Conservation (phyloP, 2,329 filamentous ascomycete genomes). For the Ceratocystiopsis brevicomis region DNA sequence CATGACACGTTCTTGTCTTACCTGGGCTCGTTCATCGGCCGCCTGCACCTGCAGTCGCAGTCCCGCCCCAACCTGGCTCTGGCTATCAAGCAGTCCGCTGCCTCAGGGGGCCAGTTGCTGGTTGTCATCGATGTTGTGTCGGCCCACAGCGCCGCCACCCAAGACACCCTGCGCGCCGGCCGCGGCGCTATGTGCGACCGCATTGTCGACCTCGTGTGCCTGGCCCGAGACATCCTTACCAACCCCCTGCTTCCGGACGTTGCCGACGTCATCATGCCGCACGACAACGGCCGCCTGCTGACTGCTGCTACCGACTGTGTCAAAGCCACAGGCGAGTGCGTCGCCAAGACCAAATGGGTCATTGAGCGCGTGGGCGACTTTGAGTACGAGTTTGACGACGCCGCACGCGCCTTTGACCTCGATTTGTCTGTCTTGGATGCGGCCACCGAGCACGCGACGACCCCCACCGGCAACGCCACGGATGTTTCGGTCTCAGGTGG, state of each 20-base stretch:
- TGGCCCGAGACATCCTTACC: slow-evolving; percentile 61
- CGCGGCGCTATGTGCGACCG: slow-evolving; percentile 61
- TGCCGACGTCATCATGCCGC: slow-evolving; percentile 62
- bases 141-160: slow-evolving; percentile 52
- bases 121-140: slow-evolving; percentile 67
- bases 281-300: slow-evolving; percentile 58
- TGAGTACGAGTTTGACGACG: slow-evolving; percentile 55
- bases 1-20: slow-evolving; percentile 83
- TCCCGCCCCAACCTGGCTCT: slow-evolving; percentile 66
- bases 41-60: slow-evolving; percentile 77
- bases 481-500: too few species aligned
- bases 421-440: slow-evolving; percentile 36
- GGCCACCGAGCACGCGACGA: slow-evolving; percentile 16
- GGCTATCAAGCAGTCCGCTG: slow-evolving; percentile 67
- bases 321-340: slow-evolving; percentile 75
- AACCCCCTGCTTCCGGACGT: slow-evolving; percentile 43
- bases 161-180: slow-evolving; percentile 46
- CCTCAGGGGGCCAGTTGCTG: slow-evolving; percentile 62
- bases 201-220: slow-evolving; percentile 62
- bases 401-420: slow-evolving; percentile 30
- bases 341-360: slow-evolving; percentile 66
- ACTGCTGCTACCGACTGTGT: slow-evolving; percentile 74
- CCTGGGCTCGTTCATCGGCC: slow-evolving; percentile 81
- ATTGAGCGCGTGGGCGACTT: slow-evolving; percentile 85
- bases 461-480: too few species aligned